Conservation (phyloP, 331 rosid species). For the Phaseolus coccineus region DNA sequence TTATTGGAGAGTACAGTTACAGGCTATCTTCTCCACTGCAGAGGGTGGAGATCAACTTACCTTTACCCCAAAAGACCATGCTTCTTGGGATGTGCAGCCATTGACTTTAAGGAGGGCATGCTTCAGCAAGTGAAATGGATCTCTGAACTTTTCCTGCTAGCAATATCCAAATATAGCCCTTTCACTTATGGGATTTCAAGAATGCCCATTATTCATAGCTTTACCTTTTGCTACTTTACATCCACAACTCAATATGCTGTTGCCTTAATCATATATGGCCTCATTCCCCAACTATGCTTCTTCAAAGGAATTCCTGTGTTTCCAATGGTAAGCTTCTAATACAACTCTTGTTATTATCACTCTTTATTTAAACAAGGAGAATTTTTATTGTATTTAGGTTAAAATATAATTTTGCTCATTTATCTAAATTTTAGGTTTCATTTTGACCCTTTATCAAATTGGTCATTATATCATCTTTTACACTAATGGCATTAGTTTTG, state of each 20-base stretch:
- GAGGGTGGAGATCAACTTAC: constrained; percentile 56
- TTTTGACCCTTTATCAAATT: too few relatives aligned
- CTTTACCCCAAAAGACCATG: constrained; percentile 53
- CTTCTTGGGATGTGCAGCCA: constrained; percentile 52
- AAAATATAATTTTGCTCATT: too few relatives aligned
- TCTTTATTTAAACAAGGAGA: too few relatives aligned
- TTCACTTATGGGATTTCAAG: constrained; percentile 49
- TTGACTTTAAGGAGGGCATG: constrained; percentile 53
- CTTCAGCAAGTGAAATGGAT: constrained; percentile 47
- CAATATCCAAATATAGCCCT: constrained; percentile 48
- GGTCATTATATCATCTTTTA: too few relatives aligned
- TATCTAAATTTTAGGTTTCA: too few relatives aligned
- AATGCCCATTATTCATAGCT: constrained; percentile 28
- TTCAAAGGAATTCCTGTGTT: constrained; percentile 49
- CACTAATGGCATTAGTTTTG: too few relatives aligned
- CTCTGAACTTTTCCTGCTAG: constrained; percentile 41
- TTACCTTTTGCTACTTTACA: constrained; percentile 43
- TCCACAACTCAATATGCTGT: constrained; percentile 21
- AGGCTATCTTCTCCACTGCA: constrained; percentile 48
- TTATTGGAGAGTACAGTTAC: constrained; percentile 50
- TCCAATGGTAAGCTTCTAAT: constrained; percentile 41
- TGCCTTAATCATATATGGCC: constrained; percentile 45
- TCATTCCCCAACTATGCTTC: constrained; percentile 52
- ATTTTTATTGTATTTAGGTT: too few relatives aligned
- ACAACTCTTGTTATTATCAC: background rate